Percentiles rank a stretch among this genome's conserved stretches.
phyloP scores from a whole-genome alignment of 176 grass and related monocot species.

The Thalia dealbata region DNA sequence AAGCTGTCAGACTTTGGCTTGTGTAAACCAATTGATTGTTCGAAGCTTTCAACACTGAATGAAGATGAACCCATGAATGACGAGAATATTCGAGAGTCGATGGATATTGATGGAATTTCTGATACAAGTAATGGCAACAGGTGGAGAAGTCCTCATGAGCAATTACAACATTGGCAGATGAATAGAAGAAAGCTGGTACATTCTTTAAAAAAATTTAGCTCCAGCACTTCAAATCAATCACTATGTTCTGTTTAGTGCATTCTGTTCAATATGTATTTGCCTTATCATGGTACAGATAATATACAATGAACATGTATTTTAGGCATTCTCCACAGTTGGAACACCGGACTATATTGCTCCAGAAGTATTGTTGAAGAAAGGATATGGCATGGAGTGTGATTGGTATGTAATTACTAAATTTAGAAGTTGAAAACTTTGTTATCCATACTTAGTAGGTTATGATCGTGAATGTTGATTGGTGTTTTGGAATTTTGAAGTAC shows the following conservation, averaged over 20 bases:
- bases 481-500: not conserved
- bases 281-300: slow-evolving; percentile 13
- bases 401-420: slow-evolving; percentile 40
- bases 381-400: slow-evolving; percentile 99
- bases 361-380: slow-evolving; percentile 96
- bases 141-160: slow-evolving; percentile 88
- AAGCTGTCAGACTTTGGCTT: slow-evolving; percentile 96
- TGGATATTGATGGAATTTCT: slow-evolving; percentile 74
- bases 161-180: slow-evolving; percentile 94
- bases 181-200: slow-evolving; percentile 90
- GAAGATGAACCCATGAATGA: slow-evolving; percentile 92
- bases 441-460: not conserved
- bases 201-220: slow-evolving; percentile 11
- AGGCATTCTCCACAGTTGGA: slow-evolving; percentile 99
- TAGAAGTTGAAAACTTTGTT: not conserved
- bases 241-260: not conserved
- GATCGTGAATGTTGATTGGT: not conserved
- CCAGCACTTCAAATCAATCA: not conserved
- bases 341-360: slow-evolving; percentile 99
- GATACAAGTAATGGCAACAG: slow-evolving; percentile 56
- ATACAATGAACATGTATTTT: slow-evolving; percentile 4
- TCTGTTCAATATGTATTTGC: slow-evolving; percentile 4
- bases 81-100: slow-evolving; percentile 76
- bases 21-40: slow-evolving; percentile 95
- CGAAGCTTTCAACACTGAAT: slow-evolving; percentile 78